phyloP scores from a whole-genome alignment of 106 monocot genomes.

The Acorus gramineus region DNA sequence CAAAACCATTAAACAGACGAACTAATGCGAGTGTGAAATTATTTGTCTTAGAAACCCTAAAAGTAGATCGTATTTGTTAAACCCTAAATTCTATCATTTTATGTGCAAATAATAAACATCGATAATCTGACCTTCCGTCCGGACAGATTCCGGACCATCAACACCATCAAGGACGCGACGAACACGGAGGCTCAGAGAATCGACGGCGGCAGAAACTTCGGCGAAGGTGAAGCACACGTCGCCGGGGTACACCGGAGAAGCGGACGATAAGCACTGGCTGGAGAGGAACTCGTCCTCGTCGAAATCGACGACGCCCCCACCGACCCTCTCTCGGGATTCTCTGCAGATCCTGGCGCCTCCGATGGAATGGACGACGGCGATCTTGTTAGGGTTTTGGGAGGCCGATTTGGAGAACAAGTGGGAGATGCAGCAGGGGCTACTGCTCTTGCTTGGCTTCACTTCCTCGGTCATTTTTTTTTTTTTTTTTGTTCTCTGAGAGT shows the following conservation, averaged over 20 bases:
- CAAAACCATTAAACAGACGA: not conserved
- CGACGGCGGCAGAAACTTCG: conserved; percentile 48
- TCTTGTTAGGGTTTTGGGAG: conserved; percentile 13
- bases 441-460: no score
- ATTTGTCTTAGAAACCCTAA: not conserved
- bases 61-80: no score
- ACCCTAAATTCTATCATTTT: no score
- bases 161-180: conserved; percentile 40
- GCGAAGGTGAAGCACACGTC: conserved; percentile 53
- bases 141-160: conserved; percentile 15
- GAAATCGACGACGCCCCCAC: not conserved
- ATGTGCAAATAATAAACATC: no score
- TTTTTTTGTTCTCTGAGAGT: no score
- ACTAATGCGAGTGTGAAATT: not conserved
- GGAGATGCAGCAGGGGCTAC: conserved; percentile 54
- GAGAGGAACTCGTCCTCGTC: conserved; percentile 3
- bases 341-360: conserved; percentile 13
- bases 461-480: no score
- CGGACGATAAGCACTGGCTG: conserved; percentile 4
- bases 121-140: conserved; percentile 13
- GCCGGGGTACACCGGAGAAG: conserved; percentile 26
- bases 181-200: conserved; percentile 54
- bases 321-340: not conserved
- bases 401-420: conserved; percentile 60
- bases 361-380: conserved; percentile 44